Percentiles rank a stretch among this genome's conserved stretches.
phyloP scores from a whole-genome alignment of 2,329 filamentous ascomycete species.

The Thermothelomyces thermophilus region DNA sequence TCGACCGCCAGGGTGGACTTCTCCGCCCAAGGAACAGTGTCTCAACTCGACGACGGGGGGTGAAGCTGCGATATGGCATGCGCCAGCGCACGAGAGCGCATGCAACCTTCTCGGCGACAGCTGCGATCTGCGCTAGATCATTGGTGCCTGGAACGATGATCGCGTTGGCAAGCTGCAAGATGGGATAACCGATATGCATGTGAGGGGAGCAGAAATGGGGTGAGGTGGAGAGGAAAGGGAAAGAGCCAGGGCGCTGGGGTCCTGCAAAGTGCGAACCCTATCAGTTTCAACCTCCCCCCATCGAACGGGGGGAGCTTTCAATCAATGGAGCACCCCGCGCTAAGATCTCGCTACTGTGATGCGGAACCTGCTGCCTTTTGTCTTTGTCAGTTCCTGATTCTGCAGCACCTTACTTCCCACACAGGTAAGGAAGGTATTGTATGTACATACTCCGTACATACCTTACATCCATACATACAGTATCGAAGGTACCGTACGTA shows the following conservation, averaged over 20 bases:
- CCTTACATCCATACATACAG: no score
- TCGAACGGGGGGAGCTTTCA: no score
- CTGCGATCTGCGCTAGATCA: slow-evolving; percentile 13
- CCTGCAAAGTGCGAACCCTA: no score
- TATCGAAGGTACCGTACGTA: no score
- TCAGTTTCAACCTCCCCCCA: no score
- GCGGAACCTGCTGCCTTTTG: slow-evolving; percentile 17
- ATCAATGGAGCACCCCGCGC: slow-evolving; percentile 24
- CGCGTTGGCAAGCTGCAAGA: slow-evolving; percentile 12
- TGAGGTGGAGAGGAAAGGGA: neutral
- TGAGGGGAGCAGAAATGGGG: neutral
- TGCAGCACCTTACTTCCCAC: no score
- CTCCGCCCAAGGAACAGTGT: no score
- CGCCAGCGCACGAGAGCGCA: slow-evolving; percentile 4
- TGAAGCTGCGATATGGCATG: neutral
- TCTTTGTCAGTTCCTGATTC: slow-evolving; percentile 1
- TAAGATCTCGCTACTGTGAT: slow-evolving; percentile 20
- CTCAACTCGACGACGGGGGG: no score
- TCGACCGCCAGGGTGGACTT: no score
- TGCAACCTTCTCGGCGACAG: slow-evolving; percentile 14
- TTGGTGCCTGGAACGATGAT: slow-evolving; percentile 4
- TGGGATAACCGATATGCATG: slow-evolving; percentile 5
- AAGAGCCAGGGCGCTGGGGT: neutral
- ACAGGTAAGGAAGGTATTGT: no score
- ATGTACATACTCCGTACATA: no score